phyloP scores from a whole-genome alignment of 768 basidiomycete genomes.

The Boletus vinaceobasis region DNA sequence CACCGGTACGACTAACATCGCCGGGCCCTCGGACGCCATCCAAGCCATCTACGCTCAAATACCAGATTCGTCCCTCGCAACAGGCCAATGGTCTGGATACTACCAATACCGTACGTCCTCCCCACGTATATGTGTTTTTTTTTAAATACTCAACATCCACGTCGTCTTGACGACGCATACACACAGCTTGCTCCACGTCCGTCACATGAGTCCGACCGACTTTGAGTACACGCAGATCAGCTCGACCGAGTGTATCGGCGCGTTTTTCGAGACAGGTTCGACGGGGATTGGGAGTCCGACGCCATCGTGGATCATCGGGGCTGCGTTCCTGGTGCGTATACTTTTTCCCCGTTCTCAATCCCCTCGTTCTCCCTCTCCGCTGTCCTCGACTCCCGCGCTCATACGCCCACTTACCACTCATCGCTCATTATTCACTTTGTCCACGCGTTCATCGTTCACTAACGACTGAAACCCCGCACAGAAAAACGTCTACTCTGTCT shows the following conservation, averaged over 20 bases:
- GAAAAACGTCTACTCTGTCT: conserved; percentile 61
- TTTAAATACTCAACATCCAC: background rate
- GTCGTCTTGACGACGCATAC: background rate
- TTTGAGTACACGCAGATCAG: conserved; percentile 42
- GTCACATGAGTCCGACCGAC: conserved; percentile 47
- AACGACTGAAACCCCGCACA: background rate
- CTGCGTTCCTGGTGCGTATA: conserved; percentile 40
- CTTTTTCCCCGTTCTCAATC: too few species aligned
- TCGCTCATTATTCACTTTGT: background rate
- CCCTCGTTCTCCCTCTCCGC: too few species aligned
- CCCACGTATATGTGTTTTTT: background rate
- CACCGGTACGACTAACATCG: conserved; percentile 61
- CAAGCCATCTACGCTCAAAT: conserved; percentile 45
- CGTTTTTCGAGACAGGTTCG: conserved; percentile 44
- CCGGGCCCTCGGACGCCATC: conserved; percentile 43
- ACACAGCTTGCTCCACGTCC: conserved; percentile 33
- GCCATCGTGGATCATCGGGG: conserved; percentile 52
- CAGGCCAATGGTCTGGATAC: conserved; percentile 42
- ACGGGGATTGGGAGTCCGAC: conserved; percentile 27
- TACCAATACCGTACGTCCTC: conserved; percentile 39
- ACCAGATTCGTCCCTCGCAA: conserved; percentile 36
- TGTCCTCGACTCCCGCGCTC: background rate
- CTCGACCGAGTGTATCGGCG: conserved; percentile 45
- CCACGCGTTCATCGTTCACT: background rate
- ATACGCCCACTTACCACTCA: background rate